phyloP scores from a whole-genome alignment of 192 early-diverging fungal species.

The Backusella australiensis region DNA sequence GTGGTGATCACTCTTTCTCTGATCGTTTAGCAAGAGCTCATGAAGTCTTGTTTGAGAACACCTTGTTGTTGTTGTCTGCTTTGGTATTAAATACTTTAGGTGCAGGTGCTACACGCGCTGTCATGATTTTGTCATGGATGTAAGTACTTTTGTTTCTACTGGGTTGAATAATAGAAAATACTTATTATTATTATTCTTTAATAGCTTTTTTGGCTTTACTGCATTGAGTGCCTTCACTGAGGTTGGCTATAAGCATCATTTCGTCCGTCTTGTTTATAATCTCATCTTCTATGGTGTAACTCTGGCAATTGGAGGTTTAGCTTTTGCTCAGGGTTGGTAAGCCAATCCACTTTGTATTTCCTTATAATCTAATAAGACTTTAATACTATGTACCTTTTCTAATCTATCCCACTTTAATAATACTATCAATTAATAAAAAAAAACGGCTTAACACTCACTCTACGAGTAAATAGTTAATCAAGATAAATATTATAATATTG shows the following conservation, averaged over 20 bases:
- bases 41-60: constrained; percentile 23
- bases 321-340: constrained; percentile 16
- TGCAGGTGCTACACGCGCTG: constrained; percentile 29
- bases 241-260: background rate
- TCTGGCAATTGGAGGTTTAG: constrained; percentile 22
- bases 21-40: constrained; percentile 17
- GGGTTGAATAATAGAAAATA: background rate
- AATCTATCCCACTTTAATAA: background rate
- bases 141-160: constrained; percentile 14
- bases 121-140: constrained; percentile 36
- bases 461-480: background rate
- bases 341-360: background rate
- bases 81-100: constrained; percentile 35
- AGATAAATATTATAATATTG: background rate
- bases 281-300: constrained; percentile 21
- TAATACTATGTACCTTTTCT: constrained; percentile 6
- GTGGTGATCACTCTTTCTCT: background rate
- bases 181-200: background rate
- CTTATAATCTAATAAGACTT: background rate
- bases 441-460: background rate
- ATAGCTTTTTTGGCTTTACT: constrained; percentile 23
- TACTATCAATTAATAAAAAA: background rate
- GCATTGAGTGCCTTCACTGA: constrained; percentile 13
- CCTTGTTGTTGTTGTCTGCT: constrained; percentile 32
- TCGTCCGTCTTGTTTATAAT: constrained; percentile 13